Conservation (phyloP, 176 grass and related monocot species). For the Oryza nivara region DNA sequence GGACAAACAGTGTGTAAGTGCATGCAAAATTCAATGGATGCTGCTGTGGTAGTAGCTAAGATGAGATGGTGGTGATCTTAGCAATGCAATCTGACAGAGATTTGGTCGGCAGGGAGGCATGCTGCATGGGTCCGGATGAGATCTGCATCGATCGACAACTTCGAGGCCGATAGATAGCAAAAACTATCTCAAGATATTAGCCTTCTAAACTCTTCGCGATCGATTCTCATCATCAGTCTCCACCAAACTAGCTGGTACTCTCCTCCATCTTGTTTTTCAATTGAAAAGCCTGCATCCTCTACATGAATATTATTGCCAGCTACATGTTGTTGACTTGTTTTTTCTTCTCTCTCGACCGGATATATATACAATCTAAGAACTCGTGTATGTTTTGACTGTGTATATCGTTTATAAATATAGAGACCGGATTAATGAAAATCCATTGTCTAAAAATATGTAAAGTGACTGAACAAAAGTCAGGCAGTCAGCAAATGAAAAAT, state of each 20-base stretch:
- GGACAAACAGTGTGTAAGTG: too few relatives aligned
- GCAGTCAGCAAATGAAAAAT: too few relatives aligned
- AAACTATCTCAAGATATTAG: constrained; percentile 31
- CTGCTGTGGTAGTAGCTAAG: neutral
- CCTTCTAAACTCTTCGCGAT: neutral
- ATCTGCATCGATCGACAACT: constrained; percentile 26
- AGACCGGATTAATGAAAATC: too few relatives aligned
- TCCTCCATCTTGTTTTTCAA: neutral
- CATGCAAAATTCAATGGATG: neutral
- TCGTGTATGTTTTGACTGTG: too few relatives aligned
- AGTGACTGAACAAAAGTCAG: neutral
- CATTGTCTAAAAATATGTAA: neutral
- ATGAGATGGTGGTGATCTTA: neutral
- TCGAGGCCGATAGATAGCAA: constrained; percentile 30
- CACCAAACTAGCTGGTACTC: neutral
- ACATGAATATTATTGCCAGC: neutral
- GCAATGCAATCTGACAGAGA: constrained; percentile 30
- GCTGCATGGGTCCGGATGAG: constrained; percentile 29
- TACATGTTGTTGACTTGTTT: too few relatives aligned
- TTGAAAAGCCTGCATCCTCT: neutral
- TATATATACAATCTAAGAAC: neutral
- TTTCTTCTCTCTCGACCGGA: too few relatives aligned
- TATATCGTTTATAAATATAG: too few relatives aligned
- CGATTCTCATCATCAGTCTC: neutral
- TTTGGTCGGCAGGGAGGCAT: constrained; percentile 30